Evolutionary conservation across 176 grass and related monocot genomes (phyloP).

Genomic region (Eragrostis curvula): DNA sequence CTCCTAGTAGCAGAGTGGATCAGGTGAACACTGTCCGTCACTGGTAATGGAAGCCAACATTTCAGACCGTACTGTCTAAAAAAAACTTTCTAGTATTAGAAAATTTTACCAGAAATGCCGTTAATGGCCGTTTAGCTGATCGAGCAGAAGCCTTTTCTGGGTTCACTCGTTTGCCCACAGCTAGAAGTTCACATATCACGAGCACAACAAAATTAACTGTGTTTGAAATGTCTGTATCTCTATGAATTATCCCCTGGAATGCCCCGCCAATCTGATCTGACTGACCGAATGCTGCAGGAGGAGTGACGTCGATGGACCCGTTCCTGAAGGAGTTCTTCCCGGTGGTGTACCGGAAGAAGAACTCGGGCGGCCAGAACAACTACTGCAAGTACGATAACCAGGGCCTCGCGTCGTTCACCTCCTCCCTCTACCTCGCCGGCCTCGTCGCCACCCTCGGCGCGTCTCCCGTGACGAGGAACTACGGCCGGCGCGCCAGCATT

Average conservation of each 20-base stretch:
- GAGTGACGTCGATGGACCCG: constrained; percentile 93
- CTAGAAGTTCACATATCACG: neutral
- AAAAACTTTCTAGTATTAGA: no score
- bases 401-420: constrained; percentile 66
- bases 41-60: no score
- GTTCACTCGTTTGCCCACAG: no score
- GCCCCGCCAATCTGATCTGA: constrained; percentile 24
- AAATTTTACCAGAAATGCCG: no score
- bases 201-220: neutral
- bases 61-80: no score
- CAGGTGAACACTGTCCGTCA: no score
- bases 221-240: neutral
- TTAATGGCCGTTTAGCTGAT: no score
- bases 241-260: neutral
- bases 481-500: constrained; percentile 87
- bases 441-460: constrained; percentile 72
- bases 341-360: constrained; percentile 69
- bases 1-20: no score
- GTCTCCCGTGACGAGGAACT: constrained; percentile 83
- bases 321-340: constrained; percentile 96
- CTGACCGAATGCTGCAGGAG: constrained; percentile 48
- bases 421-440: constrained; percentile 86
- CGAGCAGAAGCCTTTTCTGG: neutral
- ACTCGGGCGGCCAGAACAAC: constrained; percentile 64
- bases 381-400: constrained; percentile 98